These are phyloP conservation scores for Aureobasidium namibiae DNA, from an alignment of 2,329 filamentous ascomycete species.

Conservation along the genomic window DNA sequence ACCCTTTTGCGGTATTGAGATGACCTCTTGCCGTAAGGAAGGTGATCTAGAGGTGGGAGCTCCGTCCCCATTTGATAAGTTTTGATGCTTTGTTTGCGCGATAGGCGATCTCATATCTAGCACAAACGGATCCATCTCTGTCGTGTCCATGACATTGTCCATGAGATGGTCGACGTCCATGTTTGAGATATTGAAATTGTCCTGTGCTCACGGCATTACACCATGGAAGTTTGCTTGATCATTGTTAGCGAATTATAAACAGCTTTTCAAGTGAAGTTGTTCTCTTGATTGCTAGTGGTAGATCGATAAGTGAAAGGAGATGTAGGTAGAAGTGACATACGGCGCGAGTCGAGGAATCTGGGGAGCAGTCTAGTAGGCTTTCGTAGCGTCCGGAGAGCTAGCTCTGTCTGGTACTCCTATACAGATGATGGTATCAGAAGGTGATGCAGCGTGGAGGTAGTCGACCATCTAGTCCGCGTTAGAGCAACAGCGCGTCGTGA, in stretches of 20 bases:
- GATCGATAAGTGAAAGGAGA: neutral
- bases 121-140: conserved; percentile 3
- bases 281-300: neutral
- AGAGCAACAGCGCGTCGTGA: neutral
- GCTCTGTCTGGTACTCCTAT: no score
- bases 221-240: neutral
- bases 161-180: conserved; percentile 8
- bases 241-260: neutral
- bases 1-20: conserved; percentile 16
- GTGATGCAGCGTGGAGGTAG: neutral
- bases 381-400: neutral
- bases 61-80: conserved; percentile 1
- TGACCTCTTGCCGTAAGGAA: neutral
- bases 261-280: neutral
- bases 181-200: neutral
- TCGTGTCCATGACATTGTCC: conserved; percentile 5
- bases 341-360: neutral
- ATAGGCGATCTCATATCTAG: neutral
- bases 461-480: neutral
- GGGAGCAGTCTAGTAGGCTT: no score
- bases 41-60: neutral
- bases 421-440: neutral
- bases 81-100: neutral
- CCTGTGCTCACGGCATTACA: neutral
- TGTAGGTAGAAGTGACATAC: neutral